Conservation (phyloP, 768 basidiomycete genomes). For the Mycena olivaceomarginata region DNA sequence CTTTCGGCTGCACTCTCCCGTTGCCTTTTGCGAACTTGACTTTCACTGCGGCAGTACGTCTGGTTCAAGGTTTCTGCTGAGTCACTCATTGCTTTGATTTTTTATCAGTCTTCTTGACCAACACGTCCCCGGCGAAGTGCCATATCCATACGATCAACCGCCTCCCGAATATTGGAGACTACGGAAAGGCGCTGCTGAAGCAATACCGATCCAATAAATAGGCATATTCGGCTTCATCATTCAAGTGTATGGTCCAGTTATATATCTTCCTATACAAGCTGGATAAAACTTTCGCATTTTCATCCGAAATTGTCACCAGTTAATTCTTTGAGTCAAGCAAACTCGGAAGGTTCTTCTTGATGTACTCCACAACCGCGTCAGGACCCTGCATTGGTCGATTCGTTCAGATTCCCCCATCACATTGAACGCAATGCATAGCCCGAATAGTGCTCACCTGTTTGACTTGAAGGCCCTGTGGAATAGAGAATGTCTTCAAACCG, state of each 20-base stretch:
- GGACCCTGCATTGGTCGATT: background rate
- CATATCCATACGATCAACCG: constrained; percentile 22
- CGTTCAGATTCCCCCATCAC: background rate
- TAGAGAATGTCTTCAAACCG: constrained; percentile 6
- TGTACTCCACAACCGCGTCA: constrained; percentile 15
- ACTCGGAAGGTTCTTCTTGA: constrained; percentile 21
- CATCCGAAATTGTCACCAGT: background rate
- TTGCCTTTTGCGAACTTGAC: constrained; percentile 12
- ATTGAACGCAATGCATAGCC: too few relatives aligned
- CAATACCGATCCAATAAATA: background rate
- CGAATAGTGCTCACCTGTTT: background rate
- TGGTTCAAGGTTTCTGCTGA: background rate
- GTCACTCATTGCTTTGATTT: background rate
- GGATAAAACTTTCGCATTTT: too few relatives aligned
- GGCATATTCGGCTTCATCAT: too few relatives aligned
- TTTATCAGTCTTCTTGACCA: constrained; percentile 5
- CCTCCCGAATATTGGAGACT: constrained; percentile 10
- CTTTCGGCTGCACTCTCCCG: constrained; percentile 11
- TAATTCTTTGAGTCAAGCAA: background rate
- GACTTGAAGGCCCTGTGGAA: constrained; percentile 13
- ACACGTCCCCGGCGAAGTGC: constrained; percentile 6
- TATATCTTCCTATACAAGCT: too few relatives aligned
- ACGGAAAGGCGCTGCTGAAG: constrained; percentile 11
- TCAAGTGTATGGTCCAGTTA: too few relatives aligned
- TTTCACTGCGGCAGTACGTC: constrained; percentile 17